Percentiles rank a stretch among this genome's conserved stretches.
Conservation (phyloP, 2,329 filamentous ascomycete species). For the Microcera coccophila region DNA sequence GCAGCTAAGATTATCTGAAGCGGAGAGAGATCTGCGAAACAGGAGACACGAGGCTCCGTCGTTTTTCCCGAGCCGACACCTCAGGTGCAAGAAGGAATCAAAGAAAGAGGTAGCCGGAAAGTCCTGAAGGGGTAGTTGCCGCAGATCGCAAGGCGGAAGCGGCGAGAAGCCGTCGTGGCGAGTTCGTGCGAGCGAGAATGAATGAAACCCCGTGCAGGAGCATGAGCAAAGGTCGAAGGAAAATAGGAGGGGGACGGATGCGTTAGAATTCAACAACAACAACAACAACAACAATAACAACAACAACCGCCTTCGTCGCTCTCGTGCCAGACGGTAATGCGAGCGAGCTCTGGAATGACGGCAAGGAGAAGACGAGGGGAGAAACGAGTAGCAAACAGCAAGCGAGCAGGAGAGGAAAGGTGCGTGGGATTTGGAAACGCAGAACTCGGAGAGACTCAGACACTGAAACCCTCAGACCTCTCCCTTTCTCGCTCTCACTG, state of each 20-base stretch:
- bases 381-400: conserved; percentile 18
- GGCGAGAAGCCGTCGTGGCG: neutral
- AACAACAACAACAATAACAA: conserved; percentile 20
- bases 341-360: conserved; percentile 31
- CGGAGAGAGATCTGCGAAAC: conserved; percentile 13
- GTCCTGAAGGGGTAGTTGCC: conserved; percentile 6
- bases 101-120: conserved; percentile 8
- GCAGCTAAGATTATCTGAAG: neutral
- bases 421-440: conserved; percentile 14
- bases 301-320: conserved; percentile 25
- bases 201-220: neutral
- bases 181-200: neutral
- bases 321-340: conserved; percentile 33
- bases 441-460: neutral
- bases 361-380: conserved; percentile 12
- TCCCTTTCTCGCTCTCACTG: too few species aligned
- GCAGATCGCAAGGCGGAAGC: conserved; percentile 1
- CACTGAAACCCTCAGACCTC: neutral
- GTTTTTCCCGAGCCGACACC: conserved; percentile 21
- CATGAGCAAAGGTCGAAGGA: neutral
- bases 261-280: conserved; percentile 10
- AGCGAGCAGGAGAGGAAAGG: conserved; percentile 15
- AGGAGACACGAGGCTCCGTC: conserved; percentile 12
- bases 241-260: conserved; percentile 8
- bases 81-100: conserved; percentile 21